phyloP scores from a whole-genome alignment of 352 stramenopile genomes.

The Globisporangium solare region DNA sequence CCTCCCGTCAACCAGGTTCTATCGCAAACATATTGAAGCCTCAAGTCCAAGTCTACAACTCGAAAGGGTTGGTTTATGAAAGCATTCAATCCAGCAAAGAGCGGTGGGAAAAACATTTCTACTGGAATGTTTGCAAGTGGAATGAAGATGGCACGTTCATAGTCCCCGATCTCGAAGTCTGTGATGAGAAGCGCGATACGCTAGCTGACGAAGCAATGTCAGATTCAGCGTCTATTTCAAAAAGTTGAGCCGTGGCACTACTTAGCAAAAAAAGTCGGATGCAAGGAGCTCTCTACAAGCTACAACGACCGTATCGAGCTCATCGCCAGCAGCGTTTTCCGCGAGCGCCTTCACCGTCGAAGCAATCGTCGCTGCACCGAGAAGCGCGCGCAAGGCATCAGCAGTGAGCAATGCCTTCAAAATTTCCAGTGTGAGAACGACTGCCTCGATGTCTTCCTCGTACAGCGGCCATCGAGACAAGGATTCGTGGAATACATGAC shows the following conservation, averaged over 20 bases:
- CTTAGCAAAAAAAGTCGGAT: constrained; percentile 3
- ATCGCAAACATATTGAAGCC: constrained; percentile 22
- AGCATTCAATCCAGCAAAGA: constrained; percentile 12
- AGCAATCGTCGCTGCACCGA: constrained; percentile 39
- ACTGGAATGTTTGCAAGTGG: constrained; percentile 55
- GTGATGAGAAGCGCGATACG: not conserved
- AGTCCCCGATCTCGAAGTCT: not conserved
- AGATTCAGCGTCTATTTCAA: constrained; percentile 1
- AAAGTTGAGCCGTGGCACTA: not conserved
- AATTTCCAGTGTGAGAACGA: constrained; percentile 45
- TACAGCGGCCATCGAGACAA: constrained; percentile 56
- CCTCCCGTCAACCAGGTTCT: constrained; percentile 15
- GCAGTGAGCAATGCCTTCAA: constrained; percentile 31
- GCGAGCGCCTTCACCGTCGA: constrained; percentile 45
- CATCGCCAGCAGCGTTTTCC: constrained; percentile 38
- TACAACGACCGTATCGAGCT: constrained; percentile 32
- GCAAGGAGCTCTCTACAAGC: constrained; percentile 34
- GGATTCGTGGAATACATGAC: constrained; percentile 35
- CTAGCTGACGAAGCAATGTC: not conserved
- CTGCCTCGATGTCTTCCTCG: constrained; percentile 59
- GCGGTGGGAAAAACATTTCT: constrained; percentile 34
- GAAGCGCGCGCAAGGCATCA: constrained; percentile 23
- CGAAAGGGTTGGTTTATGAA: constrained; percentile 36
- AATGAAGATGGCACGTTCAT: constrained; percentile 25
- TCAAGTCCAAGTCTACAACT: constrained; percentile 53